Evolutionary conservation across 192 early-diverging fungal genomes (phyloP).

Genomic region (Podila epicladia): DNA sequence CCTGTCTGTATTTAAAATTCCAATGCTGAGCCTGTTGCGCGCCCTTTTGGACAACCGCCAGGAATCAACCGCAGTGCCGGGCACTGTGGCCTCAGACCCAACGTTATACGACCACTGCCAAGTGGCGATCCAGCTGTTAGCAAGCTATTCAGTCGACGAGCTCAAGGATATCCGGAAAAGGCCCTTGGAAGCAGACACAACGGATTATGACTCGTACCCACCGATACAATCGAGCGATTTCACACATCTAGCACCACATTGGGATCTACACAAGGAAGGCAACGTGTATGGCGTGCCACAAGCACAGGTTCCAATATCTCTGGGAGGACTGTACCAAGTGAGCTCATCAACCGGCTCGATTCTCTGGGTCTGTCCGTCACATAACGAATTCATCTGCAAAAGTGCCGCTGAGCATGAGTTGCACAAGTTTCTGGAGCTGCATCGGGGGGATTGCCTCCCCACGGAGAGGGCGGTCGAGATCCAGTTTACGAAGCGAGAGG

Average conservation of each 20-base stretch:
- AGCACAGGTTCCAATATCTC: not conserved
- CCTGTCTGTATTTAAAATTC: not conserved
- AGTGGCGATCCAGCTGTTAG: not conserved
- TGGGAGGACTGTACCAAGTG: constrained; percentile 1
- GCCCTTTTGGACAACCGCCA: constrained; percentile 13
- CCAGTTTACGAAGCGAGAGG: constrained; percentile 4
- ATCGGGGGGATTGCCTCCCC: constrained; percentile 14
- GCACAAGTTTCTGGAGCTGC: constrained; percentile 8
- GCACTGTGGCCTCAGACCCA: not conserved
- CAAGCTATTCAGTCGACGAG: not conserved
- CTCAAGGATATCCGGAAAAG: not conserved
- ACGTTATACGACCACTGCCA: constrained; percentile 5
- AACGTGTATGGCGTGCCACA: not conserved
- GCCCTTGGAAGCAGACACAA: constrained; percentile 1
- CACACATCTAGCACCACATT: not conserved
- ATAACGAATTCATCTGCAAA: constrained; percentile 17
- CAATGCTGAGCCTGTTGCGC: constrained; percentile 28
- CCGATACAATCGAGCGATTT: not conserved
- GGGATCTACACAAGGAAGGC: not conserved
- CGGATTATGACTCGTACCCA: not conserved
- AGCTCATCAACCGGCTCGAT: not conserved
- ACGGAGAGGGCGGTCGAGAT: constrained; percentile 20
- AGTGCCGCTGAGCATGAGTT: not conserved
- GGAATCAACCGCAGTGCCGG: not conserved
- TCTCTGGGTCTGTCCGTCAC: constrained; percentile 21